Evolutionary conservation across 192 early-diverging fungal genomes (phyloP).

Genomic region (Backusella morwellensis): DNA sequence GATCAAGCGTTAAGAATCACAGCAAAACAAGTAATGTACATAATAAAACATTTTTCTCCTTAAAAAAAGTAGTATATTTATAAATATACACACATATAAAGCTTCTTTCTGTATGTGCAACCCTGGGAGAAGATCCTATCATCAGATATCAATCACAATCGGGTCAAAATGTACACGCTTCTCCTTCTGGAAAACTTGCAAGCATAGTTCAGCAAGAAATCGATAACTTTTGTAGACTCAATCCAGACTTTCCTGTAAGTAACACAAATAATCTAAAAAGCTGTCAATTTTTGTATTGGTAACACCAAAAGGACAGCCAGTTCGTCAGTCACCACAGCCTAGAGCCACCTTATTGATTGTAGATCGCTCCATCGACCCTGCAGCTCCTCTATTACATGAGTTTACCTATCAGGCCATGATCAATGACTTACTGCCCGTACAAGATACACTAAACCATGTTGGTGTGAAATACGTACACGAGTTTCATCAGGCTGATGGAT

Average conservation of each 20-base stretch:
- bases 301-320: slow-evolving; percentile 24
- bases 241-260: slow-evolving; percentile 60
- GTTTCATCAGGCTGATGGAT: slow-evolving; percentile 40
- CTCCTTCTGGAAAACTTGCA: slow-evolving; percentile 70
- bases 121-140: slow-evolving; percentile 88
- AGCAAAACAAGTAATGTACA: slow-evolving; percentile 17
- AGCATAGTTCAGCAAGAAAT: slow-evolving; percentile 79
- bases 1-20: slow-evolving; percentile 2
- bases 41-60: not conserved
- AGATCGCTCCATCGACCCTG: slow-evolving; percentile 88
- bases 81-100: slow-evolving; percentile 23
- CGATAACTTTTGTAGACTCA: slow-evolving; percentile 68
- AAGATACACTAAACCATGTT: slow-evolving; percentile 31
- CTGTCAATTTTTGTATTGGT: not conserved
- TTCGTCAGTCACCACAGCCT: slow-evolving; percentile 41
- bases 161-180: slow-evolving; percentile 46
- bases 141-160: slow-evolving; percentile 86
- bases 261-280: not conserved
- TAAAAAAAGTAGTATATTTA: not conserved
- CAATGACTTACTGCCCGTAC: slow-evolving; percentile 78
- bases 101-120: slow-evolving; percentile 84
- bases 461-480: slow-evolving; percentile 63
- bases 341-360: slow-evolving; percentile 85
- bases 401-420: slow-evolving; percentile 99
- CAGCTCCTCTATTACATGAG: slow-evolving; percentile 92